Evolutionary conservation across 345 rosid species (phyloP), one percentile per base, ranked within the genome.

Genomic region (Brassica juncea): DNA sequence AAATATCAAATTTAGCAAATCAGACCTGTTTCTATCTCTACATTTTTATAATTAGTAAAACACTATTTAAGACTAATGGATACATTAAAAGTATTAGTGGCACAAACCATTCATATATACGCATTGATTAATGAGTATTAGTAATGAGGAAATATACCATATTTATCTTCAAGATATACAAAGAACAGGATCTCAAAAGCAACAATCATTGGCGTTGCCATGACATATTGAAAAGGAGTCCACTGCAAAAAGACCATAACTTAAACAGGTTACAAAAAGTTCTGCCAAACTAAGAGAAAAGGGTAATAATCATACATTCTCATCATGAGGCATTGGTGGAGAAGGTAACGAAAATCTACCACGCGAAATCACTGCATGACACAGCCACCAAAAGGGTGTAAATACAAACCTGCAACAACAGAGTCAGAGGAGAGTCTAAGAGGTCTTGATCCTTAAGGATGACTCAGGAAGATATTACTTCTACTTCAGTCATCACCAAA

Each of bases 281-380:
- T 5, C 8, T 30, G 16, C 23, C 32, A 68, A 30, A n/a, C 6
- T 19, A 65, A 66, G 55, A 52, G 63, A 60, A 66, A 59, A 14
- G 10, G 42, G 65, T 78, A 52, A 60, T 23, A 65, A 42, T 59
- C 86, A 66, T 91, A 90, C 95, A 75, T 86, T 84, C 9, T 92
- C 92, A 85, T 87, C 89, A 70, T 85, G 89, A 84, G 98, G 97
- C 89, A 84, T 66, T 74, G 90, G 70, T 82, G 98, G 97, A 77
- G 97, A 91, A 47, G 98, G 98, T 71, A 94, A 78, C 21, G 98
- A 94, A 86, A 92, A 91, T 84, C 96, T 86, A 72, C 96, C 94
- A 47, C 96, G 89, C 12, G 97, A 90, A 70, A 84, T 88, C 15
- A 87, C 90, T 19, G 80, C 86, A 81, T 90, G 98, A 87, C 90